Evolutionary conservation across 768 basidiomycete species (phyloP).

Genomic region (Phlebiopsis gigantea): DNA sequence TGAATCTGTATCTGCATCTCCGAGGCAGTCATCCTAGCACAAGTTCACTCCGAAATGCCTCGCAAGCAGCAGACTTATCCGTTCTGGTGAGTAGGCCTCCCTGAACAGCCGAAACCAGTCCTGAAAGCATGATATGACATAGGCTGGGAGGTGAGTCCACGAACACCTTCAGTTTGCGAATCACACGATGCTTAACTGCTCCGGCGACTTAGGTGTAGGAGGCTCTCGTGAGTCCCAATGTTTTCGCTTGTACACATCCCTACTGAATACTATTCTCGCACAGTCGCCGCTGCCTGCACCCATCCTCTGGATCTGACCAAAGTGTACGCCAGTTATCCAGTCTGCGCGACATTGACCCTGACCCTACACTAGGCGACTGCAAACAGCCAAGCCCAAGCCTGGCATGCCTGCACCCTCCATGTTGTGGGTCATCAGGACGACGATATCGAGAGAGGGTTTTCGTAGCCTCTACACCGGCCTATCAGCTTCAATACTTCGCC

Average conservation of each 20-base stretch:
- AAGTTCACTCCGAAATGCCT: background rate
- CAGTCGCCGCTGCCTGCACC: conserved; percentile 80
- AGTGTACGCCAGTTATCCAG: conserved; percentile 42
- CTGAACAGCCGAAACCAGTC: background rate
- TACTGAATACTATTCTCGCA: background rate
- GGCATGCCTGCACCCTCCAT: conserved; percentile 58
- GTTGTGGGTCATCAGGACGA: conserved; percentile 55
- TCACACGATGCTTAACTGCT: background rate
- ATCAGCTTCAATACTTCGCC: conserved; percentile 76
- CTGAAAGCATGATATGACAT: background rate
- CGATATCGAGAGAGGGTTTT: conserved; percentile 63
- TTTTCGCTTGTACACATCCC: background rate
- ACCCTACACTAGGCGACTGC: conserved; percentile 62
- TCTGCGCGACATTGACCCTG: background rate
- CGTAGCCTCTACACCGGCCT: conserved; percentile 77
- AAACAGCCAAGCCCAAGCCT: conserved; percentile 48
- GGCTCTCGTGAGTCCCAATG: conserved; percentile 27
- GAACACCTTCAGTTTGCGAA: background rate
- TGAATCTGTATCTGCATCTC: background rate
- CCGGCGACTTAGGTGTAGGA: conserved; percentile 24
- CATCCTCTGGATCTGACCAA: conserved; percentile 85
- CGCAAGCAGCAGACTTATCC: conserved; percentile 20
- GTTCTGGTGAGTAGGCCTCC: conserved; percentile 22
- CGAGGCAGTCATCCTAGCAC: background rate
- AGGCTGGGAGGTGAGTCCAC: conserved; percentile 30